These are phyloP conservation scores for Begonia peltatifolia DNA, from an alignment of 306 rosid species.

Conservation along the genomic window DNA sequence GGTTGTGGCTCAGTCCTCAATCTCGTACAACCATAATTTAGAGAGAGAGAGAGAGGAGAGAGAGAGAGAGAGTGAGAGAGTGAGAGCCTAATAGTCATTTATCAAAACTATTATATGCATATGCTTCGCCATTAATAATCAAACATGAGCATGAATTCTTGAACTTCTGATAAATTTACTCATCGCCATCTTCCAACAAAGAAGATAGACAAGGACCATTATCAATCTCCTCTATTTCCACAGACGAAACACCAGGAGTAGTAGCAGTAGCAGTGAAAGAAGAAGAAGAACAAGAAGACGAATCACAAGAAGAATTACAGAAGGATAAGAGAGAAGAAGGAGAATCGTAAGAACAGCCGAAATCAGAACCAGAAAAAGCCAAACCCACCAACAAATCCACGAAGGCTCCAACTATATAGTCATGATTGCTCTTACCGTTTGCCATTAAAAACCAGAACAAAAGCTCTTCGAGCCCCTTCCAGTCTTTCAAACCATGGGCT, in stretches of 20 bases:
- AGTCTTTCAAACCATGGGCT: conserved; percentile 38
- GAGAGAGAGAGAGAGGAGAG: not conserved
- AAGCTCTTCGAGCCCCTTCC: conserved; percentile 72
- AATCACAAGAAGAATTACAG: conserved; percentile 8
- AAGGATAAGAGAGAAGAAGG: conserved; percentile 24
- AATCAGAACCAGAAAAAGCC: conserved; percentile 8
- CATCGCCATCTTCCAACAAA: conserved; percentile 3
- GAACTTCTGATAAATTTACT: not conserved
- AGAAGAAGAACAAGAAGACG: conserved; percentile 19
- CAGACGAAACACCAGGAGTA: conserved; percentile 20
- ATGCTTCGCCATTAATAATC: too few relatives aligned
- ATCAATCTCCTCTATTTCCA: conserved; percentile 23
- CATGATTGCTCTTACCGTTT: conserved; percentile 36
- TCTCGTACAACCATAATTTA: too few relatives aligned
- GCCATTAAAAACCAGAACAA: conserved; percentile 49
- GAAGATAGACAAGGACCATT: conserved; percentile 29
- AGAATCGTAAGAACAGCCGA: conserved; percentile 8
- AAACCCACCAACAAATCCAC: conserved; percentile 53
- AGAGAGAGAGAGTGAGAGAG: not conserved
- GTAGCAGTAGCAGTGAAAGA: conserved; percentile 21
- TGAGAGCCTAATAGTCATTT: too few relatives aligned
- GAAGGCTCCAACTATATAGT: conserved; percentile 44
- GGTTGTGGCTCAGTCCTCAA: too few relatives aligned
- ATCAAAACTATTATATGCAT: too few relatives aligned
- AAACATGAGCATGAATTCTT: too few relatives aligned